phyloP scores from a whole-genome alignment of 805 yeast species.

The Candida railenensis region DNA sequence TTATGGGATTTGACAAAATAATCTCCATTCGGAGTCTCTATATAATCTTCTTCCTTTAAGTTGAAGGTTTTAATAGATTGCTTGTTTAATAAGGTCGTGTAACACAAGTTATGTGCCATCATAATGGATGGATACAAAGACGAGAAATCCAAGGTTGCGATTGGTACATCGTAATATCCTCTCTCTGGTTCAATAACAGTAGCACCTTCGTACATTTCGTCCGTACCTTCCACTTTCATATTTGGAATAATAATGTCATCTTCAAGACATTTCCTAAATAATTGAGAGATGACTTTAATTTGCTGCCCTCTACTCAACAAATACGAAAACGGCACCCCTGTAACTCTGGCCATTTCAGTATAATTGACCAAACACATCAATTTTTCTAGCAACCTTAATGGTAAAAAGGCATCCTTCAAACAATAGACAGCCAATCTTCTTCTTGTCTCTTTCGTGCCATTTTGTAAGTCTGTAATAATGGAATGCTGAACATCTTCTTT shows the following conservation, averaged over 20 bases:
- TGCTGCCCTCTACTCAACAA: constrained; percentile 93
- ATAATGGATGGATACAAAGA: constrained; percentile 96
- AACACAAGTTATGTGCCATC: constrained; percentile 98
- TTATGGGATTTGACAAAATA: constrained; percentile 69
- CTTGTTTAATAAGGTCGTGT: constrained; percentile 79
- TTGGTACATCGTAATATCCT: constrained; percentile 96
- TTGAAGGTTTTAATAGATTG: constrained; percentile 64
- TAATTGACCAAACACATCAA: constrained; percentile 95
- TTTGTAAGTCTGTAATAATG: constrained; percentile 90
- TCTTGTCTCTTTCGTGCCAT: constrained; percentile 89
- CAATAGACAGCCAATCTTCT: constrained; percentile 96
- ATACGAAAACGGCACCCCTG: constrained; percentile 96
- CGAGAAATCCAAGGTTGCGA: constrained; percentile 96
- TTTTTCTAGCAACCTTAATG: constrained; percentile 83
- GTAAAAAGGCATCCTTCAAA: constrained; percentile 92
- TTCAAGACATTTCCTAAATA: constrained; percentile 87
- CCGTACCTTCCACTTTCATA: constrained; percentile 73
- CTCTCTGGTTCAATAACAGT: constrained; percentile 96
- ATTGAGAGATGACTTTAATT: constrained; percentile 93
- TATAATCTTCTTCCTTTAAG: constrained; percentile 73
- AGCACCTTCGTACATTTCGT: constrained; percentile 98
- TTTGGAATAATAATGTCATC: constrained; percentile 90
- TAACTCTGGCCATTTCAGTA: constrained; percentile 99
- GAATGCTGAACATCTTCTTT: constrained; percentile 98
- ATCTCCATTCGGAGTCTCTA: constrained; percentile 88